Conservation (phyloP, 768 basidiomycete species). For the Lactarius quietus region DNA sequence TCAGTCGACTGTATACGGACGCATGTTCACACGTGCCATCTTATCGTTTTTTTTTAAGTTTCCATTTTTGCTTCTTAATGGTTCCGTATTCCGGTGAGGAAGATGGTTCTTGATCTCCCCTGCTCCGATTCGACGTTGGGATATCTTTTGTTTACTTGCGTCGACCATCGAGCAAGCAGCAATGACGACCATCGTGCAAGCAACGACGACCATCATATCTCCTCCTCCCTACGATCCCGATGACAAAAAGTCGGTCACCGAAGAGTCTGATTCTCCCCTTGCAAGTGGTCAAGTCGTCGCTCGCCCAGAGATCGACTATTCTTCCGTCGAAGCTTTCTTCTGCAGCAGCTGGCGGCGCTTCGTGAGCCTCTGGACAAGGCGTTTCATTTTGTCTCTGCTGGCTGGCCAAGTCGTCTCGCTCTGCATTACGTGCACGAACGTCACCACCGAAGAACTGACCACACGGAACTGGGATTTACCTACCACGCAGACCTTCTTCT, state of each 20-base stretch:
- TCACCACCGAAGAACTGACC: conserved; percentile 78
- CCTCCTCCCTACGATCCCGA: not conserved
- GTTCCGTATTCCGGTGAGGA: not conserved
- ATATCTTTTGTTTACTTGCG: not conserved
- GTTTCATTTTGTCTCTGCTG: conserved; percentile 64
- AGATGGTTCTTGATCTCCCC: not conserved
- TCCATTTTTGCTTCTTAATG: not conserved
- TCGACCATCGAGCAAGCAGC: not conserved
- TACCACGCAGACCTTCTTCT: conserved; percentile 79
- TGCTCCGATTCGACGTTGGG: not conserved
- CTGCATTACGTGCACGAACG: conserved; percentile 87
- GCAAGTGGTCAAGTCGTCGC: not conserved
- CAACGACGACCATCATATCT: not conserved
- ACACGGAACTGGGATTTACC: conserved; percentile 66
- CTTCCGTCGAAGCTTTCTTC: conserved; percentile 52
- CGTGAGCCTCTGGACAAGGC: conserved; percentile 73
- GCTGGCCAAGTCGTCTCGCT: conserved; percentile 82
- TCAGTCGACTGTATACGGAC: not conserved
- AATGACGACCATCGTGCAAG: not conserved
- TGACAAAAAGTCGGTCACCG: not conserved
- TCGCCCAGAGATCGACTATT: conserved; percentile 65
- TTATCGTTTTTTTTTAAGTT: conserved; percentile 1
- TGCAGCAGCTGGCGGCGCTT: conserved; percentile 56
- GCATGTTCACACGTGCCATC: conserved; percentile 2
- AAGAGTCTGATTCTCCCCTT: not conserved